These are phyloP conservation scores for Arabidopsis suecica DNA, from an alignment of 345 rosid species.

Conservation along the genomic window DNA sequence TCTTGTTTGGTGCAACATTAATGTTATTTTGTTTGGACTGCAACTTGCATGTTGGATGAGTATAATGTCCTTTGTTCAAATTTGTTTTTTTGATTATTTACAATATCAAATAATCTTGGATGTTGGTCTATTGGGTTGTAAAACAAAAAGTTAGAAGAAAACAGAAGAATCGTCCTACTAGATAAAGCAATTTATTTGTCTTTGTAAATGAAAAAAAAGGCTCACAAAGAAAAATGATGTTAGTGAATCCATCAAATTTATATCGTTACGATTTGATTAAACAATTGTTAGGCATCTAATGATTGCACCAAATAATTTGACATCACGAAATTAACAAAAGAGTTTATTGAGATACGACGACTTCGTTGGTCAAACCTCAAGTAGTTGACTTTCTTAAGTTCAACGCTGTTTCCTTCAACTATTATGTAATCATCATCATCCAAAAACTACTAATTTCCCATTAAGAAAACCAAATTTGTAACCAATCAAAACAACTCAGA, in stretches of 20 bases:
- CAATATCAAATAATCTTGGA: too few relatives aligned
- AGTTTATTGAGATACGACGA: slow-evolving; percentile 7
- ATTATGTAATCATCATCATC: slow-evolving; percentile 22
- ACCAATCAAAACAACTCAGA: slow-evolving; percentile 28
- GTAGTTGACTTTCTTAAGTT: slow-evolving; percentile 19
- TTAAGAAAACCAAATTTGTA: not conserved
- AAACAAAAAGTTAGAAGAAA: too few relatives aligned
- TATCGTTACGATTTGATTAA: not conserved
- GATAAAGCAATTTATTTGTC: too few relatives aligned
- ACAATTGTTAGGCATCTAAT: slow-evolving; percentile 18
- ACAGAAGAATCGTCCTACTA: too few relatives aligned
- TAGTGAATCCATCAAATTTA: not conserved
- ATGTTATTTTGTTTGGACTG: not conserved
- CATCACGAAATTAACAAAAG: not conserved
- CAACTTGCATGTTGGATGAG: not conserved
- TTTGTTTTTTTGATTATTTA: not conserved
- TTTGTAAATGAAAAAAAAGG: not conserved
- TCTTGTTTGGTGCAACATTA: not conserved
- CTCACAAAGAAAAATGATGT: not conserved
- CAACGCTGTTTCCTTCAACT: slow-evolving; percentile 21
- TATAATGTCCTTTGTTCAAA: not conserved
- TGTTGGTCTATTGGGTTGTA: too few relatives aligned
- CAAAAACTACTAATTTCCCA: slow-evolving; percentile 28
- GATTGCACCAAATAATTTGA: not conserved
- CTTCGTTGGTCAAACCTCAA: slow-evolving; percentile 25